These are phyloP conservation scores for Camptophora hylomeconis DNA, from an alignment of 2,329 filamentous ascomycete species.

Conservation along the genomic window DNA sequence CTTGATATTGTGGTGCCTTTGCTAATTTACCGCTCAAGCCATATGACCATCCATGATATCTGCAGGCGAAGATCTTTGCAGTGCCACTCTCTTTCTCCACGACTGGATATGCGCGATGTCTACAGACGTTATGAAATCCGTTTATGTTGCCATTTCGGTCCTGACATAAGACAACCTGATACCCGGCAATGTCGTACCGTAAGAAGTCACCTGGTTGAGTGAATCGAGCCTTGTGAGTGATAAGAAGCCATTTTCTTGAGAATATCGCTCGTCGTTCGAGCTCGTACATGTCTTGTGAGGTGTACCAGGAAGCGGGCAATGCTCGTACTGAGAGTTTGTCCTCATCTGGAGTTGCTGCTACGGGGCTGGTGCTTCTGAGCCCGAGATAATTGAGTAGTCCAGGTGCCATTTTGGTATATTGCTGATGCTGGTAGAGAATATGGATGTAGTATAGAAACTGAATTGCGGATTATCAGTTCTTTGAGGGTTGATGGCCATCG, in stretches of 20 bases:
- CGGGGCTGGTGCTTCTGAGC: background rate
- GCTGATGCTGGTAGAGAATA: too few relatives aligned
- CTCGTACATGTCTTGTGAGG: conserved; percentile 35
- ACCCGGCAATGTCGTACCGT: conserved; percentile 27
- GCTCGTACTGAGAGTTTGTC: conserved; percentile 18
- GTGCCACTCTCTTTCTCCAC: conserved; percentile 23
- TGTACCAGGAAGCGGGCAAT: conserved; percentile 41
- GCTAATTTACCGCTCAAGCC: conserved; percentile 44
- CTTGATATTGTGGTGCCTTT: conserved; percentile 47
- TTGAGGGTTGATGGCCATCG: too few relatives aligned
- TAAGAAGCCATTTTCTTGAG: conserved; percentile 34
- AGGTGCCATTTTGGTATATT: conserved; percentile 6
- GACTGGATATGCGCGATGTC: conserved; percentile 45
- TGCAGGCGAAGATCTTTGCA: conserved; percentile 39
- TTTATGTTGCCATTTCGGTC: conserved; percentile 41
- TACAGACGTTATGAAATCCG: conserved; percentile 51
- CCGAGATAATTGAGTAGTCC: conserved; percentile 9
- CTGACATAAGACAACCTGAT: conserved; percentile 39
- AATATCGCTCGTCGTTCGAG: conserved; percentile 39
- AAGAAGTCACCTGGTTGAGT: conserved; percentile 32
- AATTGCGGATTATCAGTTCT: too few relatives aligned
- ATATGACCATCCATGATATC: conserved; percentile 54
- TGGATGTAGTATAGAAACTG: too few relatives aligned
- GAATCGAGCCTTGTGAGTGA: conserved; percentile 32
- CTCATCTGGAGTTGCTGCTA: too few relatives aligned